Evolutionary conservation across 805 yeast species (phyloP).

Genomic region (Tetrapisispora arboricola): DNA sequence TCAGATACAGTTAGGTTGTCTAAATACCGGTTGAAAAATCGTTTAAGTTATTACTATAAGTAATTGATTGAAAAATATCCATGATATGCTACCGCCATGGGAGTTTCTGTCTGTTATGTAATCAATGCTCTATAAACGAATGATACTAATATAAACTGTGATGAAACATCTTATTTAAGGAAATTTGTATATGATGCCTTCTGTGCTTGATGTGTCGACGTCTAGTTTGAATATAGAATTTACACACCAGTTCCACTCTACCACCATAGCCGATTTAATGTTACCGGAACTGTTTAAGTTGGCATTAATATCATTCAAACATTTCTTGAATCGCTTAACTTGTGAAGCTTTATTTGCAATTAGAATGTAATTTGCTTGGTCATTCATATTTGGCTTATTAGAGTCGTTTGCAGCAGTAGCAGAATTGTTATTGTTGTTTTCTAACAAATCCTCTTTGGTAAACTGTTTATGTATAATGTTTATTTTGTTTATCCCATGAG

Average conservation of each 20-base stretch:
- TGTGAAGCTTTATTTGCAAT: conserved; percentile 24
- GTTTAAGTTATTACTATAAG: too few species aligned
- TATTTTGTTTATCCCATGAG: conserved; percentile 20
- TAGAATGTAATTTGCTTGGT: conserved; percentile 15
- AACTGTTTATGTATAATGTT: conserved; percentile 15
- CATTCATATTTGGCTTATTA: too few species aligned
- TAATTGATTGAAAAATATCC: too few species aligned
- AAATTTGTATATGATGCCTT: conserved; percentile 6
- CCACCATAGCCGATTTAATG: conserved; percentile 10
- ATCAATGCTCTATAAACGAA: too few species aligned
- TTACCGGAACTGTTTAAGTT: neutral
- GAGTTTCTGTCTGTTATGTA: too few species aligned
- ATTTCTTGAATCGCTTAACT: conserved; percentile 19
- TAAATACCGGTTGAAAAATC: too few species aligned
- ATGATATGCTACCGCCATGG: too few species aligned
- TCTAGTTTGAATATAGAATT: conserved; percentile 20
- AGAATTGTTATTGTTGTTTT: conserved; percentile 3
- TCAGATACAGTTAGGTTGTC: too few species aligned
- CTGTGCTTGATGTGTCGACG: conserved; percentile 4
- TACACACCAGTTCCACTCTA: conserved; percentile 30
- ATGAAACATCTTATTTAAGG: too few species aligned
- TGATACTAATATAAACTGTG: too few species aligned
- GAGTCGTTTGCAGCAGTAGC: too few species aligned
- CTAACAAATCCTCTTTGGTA: conserved; percentile 9
- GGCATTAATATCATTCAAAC: conserved; percentile 5